These are phyloP conservation scores for Amyloporia xantha DNA, from an alignment of 768 basidiomycete species.

Conservation along the genomic window DNA sequence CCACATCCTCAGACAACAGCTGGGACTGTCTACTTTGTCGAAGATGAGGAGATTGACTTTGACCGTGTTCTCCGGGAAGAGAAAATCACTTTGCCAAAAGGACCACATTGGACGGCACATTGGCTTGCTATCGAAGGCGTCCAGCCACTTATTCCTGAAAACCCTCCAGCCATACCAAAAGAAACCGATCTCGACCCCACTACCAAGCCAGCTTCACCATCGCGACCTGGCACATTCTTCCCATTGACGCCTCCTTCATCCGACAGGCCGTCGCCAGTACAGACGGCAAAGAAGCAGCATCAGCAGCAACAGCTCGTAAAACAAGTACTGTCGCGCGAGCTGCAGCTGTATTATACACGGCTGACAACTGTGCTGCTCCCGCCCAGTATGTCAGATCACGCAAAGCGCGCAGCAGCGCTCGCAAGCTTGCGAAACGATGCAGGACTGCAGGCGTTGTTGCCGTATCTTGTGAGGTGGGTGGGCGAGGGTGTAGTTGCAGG, in stretches of 20 bases:
- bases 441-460: slow-evolving; percentile 84
- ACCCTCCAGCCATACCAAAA: slow-evolving; percentile 76
- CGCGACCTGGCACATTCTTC: slow-evolving; percentile 22
- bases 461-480: slow-evolving; percentile 93
- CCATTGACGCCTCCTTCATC: slow-evolving; percentile 22
- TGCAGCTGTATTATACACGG: slow-evolving; percentile 91
- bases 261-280: slow-evolving; percentile 23
- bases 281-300: slow-evolving; percentile 35
- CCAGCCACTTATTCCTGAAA: slow-evolving; percentile 93
- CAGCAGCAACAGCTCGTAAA: slow-evolving; percentile 78
- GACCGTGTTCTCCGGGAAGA: slow-evolving; percentile 84
- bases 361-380: slow-evolving; percentile 82
- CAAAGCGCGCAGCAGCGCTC: slow-evolving; percentile 83
- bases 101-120: slow-evolving; percentile 86
- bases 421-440: slow-evolving; percentile 86
- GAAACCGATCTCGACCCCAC: slow-evolving; percentile 36
- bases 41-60: slow-evolving; percentile 97
- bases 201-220: slow-evolving; percentile 9
- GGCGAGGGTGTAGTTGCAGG: slow-evolving; percentile 77
- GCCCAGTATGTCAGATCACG: slow-evolving; percentile 47
- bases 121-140: slow-evolving; percentile 99
- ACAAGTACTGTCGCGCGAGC: slow-evolving; percentile 86
- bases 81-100: slow-evolving; percentile 74
- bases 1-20: slow-evolving; percentile 38
- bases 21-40: slow-evolving; percentile 87